Conservation (phyloP, 2,329 filamentous ascomycete genomes). For the Atkinsonella hypoxylon region DNA sequence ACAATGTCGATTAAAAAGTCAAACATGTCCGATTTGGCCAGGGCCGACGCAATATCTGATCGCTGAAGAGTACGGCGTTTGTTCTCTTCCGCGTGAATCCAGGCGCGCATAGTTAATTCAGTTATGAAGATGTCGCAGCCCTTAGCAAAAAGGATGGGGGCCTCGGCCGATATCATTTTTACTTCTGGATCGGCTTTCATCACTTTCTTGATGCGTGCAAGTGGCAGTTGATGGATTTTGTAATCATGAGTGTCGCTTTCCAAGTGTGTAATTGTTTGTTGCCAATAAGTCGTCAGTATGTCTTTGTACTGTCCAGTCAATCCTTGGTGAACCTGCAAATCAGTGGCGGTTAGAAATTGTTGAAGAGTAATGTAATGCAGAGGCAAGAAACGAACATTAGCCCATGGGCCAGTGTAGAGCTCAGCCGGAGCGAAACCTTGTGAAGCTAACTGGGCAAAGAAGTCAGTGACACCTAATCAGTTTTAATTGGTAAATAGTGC, state of each 20-base stretch:
- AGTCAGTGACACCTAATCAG: constrained; percentile 13
- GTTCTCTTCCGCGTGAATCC: constrained; percentile 99
- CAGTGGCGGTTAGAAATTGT: background rate
- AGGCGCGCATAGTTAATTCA: constrained; percentile 96
- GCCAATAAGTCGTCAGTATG: constrained; percentile 97
- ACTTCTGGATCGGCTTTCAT: constrained; percentile 99
- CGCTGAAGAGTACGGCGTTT: constrained; percentile 91
- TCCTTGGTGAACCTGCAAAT: constrained; percentile 76
- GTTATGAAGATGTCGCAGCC: constrained; percentile 99
- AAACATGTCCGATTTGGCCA: constrained; percentile 99
- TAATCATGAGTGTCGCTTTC: constrained; percentile 96
- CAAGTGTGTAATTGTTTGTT: constrained; percentile 91
- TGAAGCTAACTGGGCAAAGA: constrained; percentile 54
- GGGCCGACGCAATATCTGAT: constrained; percentile 88
- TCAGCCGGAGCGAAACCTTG: constrained; percentile 87
- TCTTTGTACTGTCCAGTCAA: constrained; percentile 88
- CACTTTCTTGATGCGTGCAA: constrained; percentile 99
- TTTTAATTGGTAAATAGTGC: background rate
- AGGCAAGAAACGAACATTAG: constrained; percentile 56
- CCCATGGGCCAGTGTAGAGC: constrained; percentile 88
- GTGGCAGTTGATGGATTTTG: constrained; percentile 90
- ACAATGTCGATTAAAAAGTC: constrained; percentile 99
- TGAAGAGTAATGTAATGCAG: background rate
- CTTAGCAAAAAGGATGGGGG: constrained; percentile 94
- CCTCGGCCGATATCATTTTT: constrained; percentile 99